phyloP scores from a whole-genome alignment of 2,329 filamentous ascomycete genomes.

The Rhinocladiella similis region DNA sequence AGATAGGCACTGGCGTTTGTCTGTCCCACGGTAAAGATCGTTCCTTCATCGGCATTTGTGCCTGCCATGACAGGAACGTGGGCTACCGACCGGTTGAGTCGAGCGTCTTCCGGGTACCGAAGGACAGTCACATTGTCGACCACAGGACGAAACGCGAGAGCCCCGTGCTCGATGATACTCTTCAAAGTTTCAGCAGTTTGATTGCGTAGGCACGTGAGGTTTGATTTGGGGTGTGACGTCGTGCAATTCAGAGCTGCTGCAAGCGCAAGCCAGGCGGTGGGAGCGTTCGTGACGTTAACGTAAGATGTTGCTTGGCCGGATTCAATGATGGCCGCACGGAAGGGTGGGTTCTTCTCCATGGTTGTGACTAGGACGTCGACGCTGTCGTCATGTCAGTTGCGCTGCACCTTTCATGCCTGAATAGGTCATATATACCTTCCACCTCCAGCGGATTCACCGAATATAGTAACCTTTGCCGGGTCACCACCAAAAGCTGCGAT shows the following conservation, averaged over 20 bases:
- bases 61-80: constrained; percentile 31
- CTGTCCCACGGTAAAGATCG: constrained; percentile 19
- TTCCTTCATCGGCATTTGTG: constrained; percentile 30
- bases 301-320: constrained; percentile 27
- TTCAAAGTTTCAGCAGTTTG: constrained; percentile 20
- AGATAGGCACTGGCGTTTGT: constrained; percentile 18
- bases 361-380: constrained; percentile 25
- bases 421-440: neutral
- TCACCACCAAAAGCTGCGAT: constrained; percentile 37
- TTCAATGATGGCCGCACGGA: constrained; percentile 32
- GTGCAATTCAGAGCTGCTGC: constrained; percentile 8
- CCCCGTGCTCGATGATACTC: constrained; percentile 10
- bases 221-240: neutral
- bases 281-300: neutral
- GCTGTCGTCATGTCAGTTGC: neutral
- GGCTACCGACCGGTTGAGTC: constrained; percentile 15
- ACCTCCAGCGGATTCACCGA: constrained; percentile 37
- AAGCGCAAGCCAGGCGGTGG: neutral
- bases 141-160: constrained; percentile 16
- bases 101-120: constrained; percentile 5
- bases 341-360: constrained; percentile 25
- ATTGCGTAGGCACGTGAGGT: constrained; percentile 21
- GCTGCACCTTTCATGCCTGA: neutral
- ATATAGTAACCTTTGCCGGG: constrained; percentile 37
- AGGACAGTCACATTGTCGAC: constrained; percentile 16